Percentiles rank a stretch among this genome's conserved stretches.
Evolutionary conservation across 345 rosid genomes (phyloP).

Genomic region (Lagerstroemia speciosa): DNA sequence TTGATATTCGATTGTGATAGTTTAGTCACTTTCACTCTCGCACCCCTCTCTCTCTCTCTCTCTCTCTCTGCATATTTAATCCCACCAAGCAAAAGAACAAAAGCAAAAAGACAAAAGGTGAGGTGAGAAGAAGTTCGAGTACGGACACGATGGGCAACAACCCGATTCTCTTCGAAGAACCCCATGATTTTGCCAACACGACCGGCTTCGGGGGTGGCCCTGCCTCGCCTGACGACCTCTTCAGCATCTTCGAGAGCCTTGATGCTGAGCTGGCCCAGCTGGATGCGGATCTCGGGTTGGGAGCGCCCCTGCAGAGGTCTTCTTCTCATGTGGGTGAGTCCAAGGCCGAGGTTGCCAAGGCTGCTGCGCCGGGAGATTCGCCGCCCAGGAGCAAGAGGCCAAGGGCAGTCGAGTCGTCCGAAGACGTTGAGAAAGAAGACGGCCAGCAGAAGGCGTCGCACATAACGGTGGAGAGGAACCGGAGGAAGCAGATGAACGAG

Average conservation of each 20-base stretch:
- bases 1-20: neutral
- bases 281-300: neutral
- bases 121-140: no score
- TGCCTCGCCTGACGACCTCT: neutral
- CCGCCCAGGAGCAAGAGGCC: slow-evolving; percentile 42
- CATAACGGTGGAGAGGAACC: slow-evolving; percentile 87
- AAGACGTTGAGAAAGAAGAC: slow-evolving; percentile 17
- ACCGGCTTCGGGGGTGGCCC: neutral
- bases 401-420: slow-evolving; percentile 15
- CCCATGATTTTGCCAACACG: neutral
- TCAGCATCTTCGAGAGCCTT: slow-evolving; percentile 1
- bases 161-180: neutral
- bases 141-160: neutral
- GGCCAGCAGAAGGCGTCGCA: slow-evolving; percentile 69
- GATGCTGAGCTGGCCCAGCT: slow-evolving; percentile 3
- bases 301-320: no score
- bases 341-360: no score
- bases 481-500: slow-evolving; percentile 98
- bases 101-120: no score
- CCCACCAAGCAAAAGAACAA: no score
- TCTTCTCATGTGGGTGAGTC: no score
- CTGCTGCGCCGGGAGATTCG: neutral
- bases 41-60: neutral
- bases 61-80: no score
- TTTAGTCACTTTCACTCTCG: slow-evolving; percentile 4